Base-by-base conservation (phyloP, 768 basidiomycete species). In the Kwoniella sp. region DNA sequence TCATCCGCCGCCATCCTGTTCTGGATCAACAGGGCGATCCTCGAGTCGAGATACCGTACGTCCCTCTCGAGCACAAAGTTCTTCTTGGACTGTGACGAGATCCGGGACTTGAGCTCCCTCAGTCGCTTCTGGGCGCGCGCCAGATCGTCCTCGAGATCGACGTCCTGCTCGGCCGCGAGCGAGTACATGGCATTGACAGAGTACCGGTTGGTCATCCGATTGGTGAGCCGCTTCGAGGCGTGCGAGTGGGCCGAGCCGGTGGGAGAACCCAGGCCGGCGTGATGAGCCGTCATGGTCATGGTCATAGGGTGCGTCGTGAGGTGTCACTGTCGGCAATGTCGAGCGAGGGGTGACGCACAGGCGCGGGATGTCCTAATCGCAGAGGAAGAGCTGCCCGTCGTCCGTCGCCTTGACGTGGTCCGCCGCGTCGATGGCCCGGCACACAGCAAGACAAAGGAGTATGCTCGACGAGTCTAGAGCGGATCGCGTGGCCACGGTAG, bases 61-160 rank as follows among this genome's bases (percentile, higher is more conserved):
- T 99, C 95, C 38, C 95, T 86, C 74, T 99, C 95, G 10, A 99
- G 82, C 33, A 99, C 95, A 66, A 99, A 99, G 78, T 99, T 99
- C 83, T 96, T 98, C 81, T 99, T 99, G 48, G 89, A 92, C 77
- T 98, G 95, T 0, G 90, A 87, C 12, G 95, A 98, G 55, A 99
- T 99, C 71, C 91, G 88, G 23, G 86, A 83, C 78, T 99, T 99
- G 59, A 99, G 81, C 65, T 99, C 95, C 26, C 95, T 81, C 26
- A 99, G 79, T 40, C 93, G 89, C 76, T 93, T 96, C 79, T 99
- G 95, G 42, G 95, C 95, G 90, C 89, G 79, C 5, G 93, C 90
- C 53, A 98, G 78, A 74, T 96, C 93, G 74, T 98, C 93, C 73
- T 95, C 91, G 38, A 96, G 88, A 75, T 98, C 93, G 10, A 91